Evolutionary conservation across 192 early-diverging fungal genomes (phyloP).

Genomic region (Gryganskiella cystojenkinii): DNA sequence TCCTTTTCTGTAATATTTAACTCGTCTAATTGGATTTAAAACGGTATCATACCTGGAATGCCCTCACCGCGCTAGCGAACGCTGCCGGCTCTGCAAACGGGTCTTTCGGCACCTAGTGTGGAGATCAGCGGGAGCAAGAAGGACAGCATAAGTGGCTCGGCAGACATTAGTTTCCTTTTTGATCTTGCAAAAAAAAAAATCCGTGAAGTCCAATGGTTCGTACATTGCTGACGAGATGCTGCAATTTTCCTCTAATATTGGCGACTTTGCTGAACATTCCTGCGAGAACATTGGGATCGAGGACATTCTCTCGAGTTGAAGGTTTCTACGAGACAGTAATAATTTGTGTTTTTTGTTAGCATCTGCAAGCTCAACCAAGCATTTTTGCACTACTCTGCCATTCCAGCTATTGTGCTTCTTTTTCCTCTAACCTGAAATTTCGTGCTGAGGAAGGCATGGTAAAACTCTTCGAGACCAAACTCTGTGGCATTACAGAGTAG

Average conservation of each 20-base stretch:
- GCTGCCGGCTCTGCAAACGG: conserved; percentile 58
- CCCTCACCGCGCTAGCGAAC: conserved; percentile 52
- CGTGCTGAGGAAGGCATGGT: conserved; percentile 46
- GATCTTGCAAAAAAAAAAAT: no score
- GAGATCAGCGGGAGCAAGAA: no score
- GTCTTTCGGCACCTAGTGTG: conserved; percentile 58
- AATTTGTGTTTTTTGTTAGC: no score
- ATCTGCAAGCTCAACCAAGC: no score
- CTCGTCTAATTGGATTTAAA: neutral
- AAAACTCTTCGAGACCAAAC: conserved; percentile 54
- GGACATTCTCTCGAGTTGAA: conserved; percentile 40
- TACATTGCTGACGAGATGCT: conserved; percentile 59
- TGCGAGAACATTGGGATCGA: conserved; percentile 62
- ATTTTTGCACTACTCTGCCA: no score
- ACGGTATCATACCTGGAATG: conserved; percentile 52
- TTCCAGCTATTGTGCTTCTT: no score
- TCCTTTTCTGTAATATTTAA: neutral
- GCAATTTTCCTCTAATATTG: conserved; percentile 58
- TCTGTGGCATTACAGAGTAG: conserved; percentile 60
- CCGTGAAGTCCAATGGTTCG: neutral
- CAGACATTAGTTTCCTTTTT: no score
- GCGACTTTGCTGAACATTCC: conserved; percentile 59
- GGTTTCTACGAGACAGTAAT: conserved; percentile 7
- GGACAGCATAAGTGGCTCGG: no score
- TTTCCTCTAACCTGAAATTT: conserved; percentile 53